A percentile compares a stretch with the other conserved stretches of the same genome.
These are phyloP conservation scores for Cornus kousa DNA, from an alignment of 148 eudicot genomes.

Conservation along the genomic window DNA sequence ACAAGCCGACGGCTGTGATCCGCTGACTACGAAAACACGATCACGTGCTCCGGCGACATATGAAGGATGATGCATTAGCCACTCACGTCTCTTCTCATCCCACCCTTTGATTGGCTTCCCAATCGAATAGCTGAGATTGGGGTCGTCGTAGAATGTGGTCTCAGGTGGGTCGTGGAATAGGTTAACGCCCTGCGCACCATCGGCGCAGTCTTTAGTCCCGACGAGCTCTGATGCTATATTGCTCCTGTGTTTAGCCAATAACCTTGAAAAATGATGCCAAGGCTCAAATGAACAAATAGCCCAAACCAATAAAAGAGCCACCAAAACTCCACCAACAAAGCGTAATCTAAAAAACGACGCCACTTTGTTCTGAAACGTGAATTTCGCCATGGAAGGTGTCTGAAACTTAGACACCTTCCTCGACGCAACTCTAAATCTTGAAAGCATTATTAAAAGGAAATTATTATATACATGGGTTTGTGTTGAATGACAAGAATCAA, in stretches of 20 bases:
- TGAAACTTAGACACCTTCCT: slow-evolving; percentile 11
- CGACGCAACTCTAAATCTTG: background rate
- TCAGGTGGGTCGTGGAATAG: slow-evolving; percentile 34
- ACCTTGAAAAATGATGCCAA: slow-evolving; percentile 7
- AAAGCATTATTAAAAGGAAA: no score
- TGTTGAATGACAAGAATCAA: no score
- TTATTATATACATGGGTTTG: no score
- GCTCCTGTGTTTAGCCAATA: slow-evolving; percentile 9
- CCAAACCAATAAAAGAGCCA: slow-evolving; percentile 45
- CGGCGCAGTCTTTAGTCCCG: background rate
- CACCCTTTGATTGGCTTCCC: slow-evolving; percentile 43
- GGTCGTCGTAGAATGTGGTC: slow-evolving; percentile 63
- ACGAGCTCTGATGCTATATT: background rate
- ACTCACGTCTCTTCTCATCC: slow-evolving; percentile 70
- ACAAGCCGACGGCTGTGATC: slow-evolving; percentile 84
- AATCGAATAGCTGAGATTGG: slow-evolving; percentile 47
- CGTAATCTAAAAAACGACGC: slow-evolving; percentile 27
- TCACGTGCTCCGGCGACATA: slow-evolving; percentile 23
- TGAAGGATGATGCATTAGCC: slow-evolving; percentile 52
- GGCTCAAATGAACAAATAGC: slow-evolving; percentile 30
- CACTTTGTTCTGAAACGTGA: slow-evolving; percentile 14
- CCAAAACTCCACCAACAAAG: slow-evolving; percentile 31
- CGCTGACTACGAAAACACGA: slow-evolving; percentile 60
- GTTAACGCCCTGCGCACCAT: slow-evolving; percentile 6
- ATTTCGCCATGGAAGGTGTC: slow-evolving; percentile 23